These are phyloP conservation scores for Podospora sp. DNA, from an alignment of 495 filamentous ascomycete genomes.

Conservation along the genomic window DNA sequence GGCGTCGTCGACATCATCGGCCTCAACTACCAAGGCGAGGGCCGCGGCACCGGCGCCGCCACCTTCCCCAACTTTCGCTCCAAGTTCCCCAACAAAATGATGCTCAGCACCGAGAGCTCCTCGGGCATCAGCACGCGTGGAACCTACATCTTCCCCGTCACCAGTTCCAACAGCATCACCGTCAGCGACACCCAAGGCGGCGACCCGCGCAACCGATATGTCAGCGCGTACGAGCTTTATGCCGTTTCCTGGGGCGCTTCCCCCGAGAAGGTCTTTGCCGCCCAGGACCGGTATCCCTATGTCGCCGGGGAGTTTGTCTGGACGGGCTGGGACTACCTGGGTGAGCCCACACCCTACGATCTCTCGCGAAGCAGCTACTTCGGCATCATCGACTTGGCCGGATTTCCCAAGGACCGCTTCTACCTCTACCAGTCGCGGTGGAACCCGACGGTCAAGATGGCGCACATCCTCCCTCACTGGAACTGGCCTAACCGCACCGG, in stretches of 20 bases:
- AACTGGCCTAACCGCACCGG: conserved; percentile 51
- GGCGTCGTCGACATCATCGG: conserved; percentile 45
- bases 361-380: conserved; percentile 50
- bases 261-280: conserved; percentile 51
- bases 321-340: conserved; percentile 55
- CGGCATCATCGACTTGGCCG: conserved; percentile 54
- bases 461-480: conserved; percentile 56
- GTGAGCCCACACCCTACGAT: conserved; percentile 52
- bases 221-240: conserved; percentile 54
- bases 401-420: conserved; percentile 54
- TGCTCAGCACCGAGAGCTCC: conserved; percentile 47
- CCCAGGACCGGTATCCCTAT: conserved; percentile 48
- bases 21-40: conserved; percentile 57
- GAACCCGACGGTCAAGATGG: conserved; percentile 44
- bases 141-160: conserved; percentile 55
- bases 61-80: conserved; percentile 42
- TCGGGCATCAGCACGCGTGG: conserved; percentile 49
- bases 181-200: conserved; percentile 32
- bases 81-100: conserved; percentile 46
- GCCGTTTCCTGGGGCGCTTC: conserved; percentile 43
- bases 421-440: conserved; percentile 53
- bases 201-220: conserved; percentile 30
- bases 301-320: conserved; percentile 55
- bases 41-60: conserved; percentile 36
- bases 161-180: conserved; percentile 35